phyloP scores from a whole-genome alignment of 2,329 filamentous ascomycete genomes.

The Leptographium lundbergii region DNA sequence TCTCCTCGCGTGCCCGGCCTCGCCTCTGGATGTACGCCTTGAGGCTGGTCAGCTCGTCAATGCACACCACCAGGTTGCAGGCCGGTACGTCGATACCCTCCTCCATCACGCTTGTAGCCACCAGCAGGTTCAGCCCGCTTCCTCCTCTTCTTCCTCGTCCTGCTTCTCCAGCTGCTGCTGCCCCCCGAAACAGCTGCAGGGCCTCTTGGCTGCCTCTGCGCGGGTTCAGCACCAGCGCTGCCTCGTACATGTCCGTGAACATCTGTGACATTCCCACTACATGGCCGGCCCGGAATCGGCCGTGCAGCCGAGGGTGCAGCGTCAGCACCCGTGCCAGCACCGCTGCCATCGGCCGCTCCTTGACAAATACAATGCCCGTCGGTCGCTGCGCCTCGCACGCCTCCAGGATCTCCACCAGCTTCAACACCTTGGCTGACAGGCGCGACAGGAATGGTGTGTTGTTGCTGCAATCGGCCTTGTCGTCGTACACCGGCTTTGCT shows the following conservation, averaged over 20 bases:
- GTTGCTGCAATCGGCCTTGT: not conserved
- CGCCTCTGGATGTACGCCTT: conserved; percentile 48
- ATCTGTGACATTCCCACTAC: conserved; percentile 33
- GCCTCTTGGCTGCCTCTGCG: conserved; percentile 23
- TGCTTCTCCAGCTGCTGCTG: not conserved
- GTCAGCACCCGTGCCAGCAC: conserved; percentile 47
- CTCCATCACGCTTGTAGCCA: conserved; percentile 52
- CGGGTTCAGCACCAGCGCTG: conserved; percentile 18
- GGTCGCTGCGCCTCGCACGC: conserved; percentile 23
- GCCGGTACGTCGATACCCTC: conserved; percentile 57
- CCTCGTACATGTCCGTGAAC: conserved; percentile 2
- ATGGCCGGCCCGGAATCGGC: conserved; percentile 35
- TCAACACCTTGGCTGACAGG: conserved; percentile 41
- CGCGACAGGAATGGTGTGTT: not conserved
- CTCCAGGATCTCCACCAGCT: conserved; percentile 40
- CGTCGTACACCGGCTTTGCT: not conserved
- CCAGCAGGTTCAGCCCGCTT: conserved; percentile 40
- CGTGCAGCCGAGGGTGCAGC: conserved; percentile 32
- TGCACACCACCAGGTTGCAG: conserved; percentile 50
- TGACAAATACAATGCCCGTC: conserved; percentile 55
- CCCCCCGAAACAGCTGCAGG: conserved; percentile 36
- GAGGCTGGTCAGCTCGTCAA: conserved; percentile 38
- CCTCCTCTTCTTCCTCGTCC: no score
- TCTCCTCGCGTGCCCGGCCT: conserved; percentile 36
- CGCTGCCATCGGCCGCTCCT: conserved; percentile 46